phyloP scores from a whole-genome alignment of 208 protist genomes.

The Wallacemonas collosoma region DNA sequence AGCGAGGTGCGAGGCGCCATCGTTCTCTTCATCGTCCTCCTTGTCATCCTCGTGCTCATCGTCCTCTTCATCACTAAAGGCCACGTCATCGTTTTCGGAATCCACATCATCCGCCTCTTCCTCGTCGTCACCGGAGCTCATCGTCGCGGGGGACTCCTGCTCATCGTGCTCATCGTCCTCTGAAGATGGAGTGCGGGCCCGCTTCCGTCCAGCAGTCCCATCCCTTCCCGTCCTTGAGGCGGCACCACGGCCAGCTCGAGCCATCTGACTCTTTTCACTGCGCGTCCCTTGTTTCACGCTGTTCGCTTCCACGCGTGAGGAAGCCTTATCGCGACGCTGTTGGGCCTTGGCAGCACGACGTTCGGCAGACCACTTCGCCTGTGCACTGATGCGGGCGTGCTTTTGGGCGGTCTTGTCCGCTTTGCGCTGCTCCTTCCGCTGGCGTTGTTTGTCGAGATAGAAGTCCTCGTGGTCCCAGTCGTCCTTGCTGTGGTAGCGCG shows the following conservation, averaged over 20 bases:
- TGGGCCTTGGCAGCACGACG: constrained; percentile 30
- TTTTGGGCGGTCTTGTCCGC: constrained; percentile 48
- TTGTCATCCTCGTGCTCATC: constrained; percentile 5
- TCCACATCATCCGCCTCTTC: neutral
- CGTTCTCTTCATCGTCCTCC: constrained; percentile 13
- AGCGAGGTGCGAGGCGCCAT: no score
- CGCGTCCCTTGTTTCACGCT: neutral
- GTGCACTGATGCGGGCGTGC: constrained; percentile 51
- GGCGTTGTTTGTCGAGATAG: constrained; percentile 38
- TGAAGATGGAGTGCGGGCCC: neutral
- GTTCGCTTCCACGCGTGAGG: no score
- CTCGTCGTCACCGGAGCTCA: neutral
- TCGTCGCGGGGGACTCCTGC: neutral
- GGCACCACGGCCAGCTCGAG: no score
- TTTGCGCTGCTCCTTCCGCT: constrained; percentile 69
- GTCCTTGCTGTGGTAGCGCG: constrained; percentile 28
- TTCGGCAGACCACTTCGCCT: constrained; percentile 55
- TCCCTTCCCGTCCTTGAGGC: no score
- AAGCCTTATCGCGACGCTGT: constrained; percentile 12
- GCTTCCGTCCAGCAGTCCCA: neutral
- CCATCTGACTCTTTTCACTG: neutral
- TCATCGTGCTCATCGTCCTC: constrained; percentile 13
- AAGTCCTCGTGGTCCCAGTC: constrained; percentile 15
- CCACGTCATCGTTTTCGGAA: neutral
- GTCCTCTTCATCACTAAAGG: neutral